Conservation (phyloP, 2,329 filamentous ascomycete genomes). For the Trichoderma atrobrunneum region DNA sequence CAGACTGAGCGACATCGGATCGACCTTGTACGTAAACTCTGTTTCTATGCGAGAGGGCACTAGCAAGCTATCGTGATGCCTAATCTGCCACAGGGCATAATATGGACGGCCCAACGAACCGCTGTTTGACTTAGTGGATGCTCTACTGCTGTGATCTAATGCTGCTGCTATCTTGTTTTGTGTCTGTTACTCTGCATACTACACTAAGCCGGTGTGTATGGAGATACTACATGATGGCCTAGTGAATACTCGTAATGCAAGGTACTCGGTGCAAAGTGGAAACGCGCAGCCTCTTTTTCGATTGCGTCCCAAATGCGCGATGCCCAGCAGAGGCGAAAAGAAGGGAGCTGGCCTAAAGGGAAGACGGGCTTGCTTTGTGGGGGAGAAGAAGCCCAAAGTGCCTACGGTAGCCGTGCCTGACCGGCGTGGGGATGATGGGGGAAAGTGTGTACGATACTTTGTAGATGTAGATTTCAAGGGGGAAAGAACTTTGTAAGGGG, state of each 20-base stretch:
- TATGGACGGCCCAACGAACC: neutral
- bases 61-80: neutral
- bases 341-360: neutral
- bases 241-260: neutral
- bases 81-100: neutral
- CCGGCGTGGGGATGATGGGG: neutral
- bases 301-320: conserved; percentile 5
- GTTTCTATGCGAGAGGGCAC: neutral
- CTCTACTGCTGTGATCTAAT: neutral
- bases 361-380: neutral
- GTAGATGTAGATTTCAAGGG: neutral
- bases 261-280: neutral
- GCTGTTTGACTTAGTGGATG: neutral
- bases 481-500: neutral
- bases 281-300: neutral
- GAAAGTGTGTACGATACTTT: neutral
- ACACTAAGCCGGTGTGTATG: neutral
- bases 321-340: neutral
- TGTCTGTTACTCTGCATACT: neutral
- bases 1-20: conserved; percentile 12
- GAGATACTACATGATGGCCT: neutral
- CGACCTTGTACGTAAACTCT: neutral
- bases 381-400: neutral
- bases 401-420: conserved; percentile 18
- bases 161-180: neutral